phyloP scores from a whole-genome alignment of 768 basidiomycete species.

The Amanita pallidorosea region DNA sequence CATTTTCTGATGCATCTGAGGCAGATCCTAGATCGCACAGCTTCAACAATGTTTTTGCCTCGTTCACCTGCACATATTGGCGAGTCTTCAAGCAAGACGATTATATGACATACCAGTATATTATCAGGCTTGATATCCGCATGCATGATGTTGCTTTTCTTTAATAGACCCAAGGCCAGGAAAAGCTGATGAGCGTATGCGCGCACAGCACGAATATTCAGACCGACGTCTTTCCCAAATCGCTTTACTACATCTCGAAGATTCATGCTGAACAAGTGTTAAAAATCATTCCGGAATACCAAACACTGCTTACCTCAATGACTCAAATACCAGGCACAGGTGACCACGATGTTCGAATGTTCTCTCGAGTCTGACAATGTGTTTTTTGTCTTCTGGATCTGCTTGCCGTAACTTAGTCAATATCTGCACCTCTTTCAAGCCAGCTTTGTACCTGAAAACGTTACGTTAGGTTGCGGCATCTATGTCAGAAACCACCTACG shows the following conservation, averaged over 20 bases:
- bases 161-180: conserved; percentile 71
- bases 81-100: not conserved
- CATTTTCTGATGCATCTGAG: conserved; percentile 88
- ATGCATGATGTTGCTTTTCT: conserved; percentile 91
- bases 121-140: conserved; percentile 99
- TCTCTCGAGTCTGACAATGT: conserved; percentile 83
- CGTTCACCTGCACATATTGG: conserved; percentile 61
- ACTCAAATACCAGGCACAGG: conserved; percentile 92
- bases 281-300: not conserved
- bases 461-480: not conserved
- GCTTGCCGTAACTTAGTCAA: conserved; percentile 78
- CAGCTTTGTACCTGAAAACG: conserved; percentile 77
- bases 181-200: conserved; percentile 98
- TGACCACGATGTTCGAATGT: conserved; percentile 98
- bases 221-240: conserved; percentile 95
- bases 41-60: conserved; percentile 87
- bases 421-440: conserved; percentile 85
- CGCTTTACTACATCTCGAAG: conserved; percentile 95
- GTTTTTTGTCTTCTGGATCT: conserved; percentile 96
- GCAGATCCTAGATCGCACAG: conserved; percentile 97
- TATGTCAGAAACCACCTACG: conserved; percentile 18
- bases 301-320: conserved; percentile 66
- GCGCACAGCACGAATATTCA: conserved; percentile 94
- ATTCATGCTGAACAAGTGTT: conserved; percentile 65
- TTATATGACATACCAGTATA: conserved; percentile 57